Conservation (phyloP, 73 alveolate genomes). For the Tetrahymena thermophila region DNA sequence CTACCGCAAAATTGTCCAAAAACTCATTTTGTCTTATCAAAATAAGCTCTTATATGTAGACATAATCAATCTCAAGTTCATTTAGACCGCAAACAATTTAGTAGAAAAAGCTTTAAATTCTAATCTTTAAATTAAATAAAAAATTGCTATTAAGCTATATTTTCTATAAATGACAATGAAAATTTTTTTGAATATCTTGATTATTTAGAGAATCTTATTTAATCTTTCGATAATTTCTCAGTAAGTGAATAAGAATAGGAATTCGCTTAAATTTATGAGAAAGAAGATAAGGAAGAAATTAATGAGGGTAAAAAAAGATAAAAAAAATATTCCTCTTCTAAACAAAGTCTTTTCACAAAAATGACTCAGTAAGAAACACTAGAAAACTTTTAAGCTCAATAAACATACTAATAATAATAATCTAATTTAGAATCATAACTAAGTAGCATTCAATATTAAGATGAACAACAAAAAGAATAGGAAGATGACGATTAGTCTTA, state of each 20-base stretch:
- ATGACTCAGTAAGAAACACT: neutral
- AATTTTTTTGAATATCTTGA: neutral
- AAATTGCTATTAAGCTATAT: neutral
- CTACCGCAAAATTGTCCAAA: constrained; percentile 4
- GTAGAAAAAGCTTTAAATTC: neutral
- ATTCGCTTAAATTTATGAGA: neutral
- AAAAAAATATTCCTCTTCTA: neutral
- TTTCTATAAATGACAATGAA: neutral
- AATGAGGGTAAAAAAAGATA: neutral
- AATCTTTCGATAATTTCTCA: neutral
- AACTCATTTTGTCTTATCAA: neutral
- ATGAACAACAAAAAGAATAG: neutral
- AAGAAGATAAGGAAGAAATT: neutral
- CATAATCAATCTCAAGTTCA: neutral
- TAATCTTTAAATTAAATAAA: neutral
- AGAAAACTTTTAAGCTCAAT: neutral
- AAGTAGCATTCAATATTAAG: neutral
- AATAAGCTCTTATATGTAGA: neutral
- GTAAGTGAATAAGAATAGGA: neutral
- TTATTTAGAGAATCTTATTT: neutral
- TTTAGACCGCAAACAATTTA: neutral
- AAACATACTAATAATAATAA: neutral
- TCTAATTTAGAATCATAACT: no score
- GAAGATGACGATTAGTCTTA: neutral
- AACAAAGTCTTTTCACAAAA: neutral